Conservation (phyloP, 2,329 filamentous ascomycete genomes). For the Cordyceps militaris region DNA sequence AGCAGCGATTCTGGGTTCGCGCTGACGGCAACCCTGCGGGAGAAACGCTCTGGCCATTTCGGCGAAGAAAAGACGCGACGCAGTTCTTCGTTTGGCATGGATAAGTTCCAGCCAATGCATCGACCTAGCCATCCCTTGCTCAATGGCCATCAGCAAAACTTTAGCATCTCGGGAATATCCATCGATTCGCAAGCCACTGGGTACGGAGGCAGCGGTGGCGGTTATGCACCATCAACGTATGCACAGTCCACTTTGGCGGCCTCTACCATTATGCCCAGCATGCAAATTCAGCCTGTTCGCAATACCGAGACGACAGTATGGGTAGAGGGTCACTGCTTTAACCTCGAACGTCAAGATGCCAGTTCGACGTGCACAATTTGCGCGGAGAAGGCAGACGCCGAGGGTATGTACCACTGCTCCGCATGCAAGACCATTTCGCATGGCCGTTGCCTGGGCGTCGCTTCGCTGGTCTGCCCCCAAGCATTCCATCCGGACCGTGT, state of each 20-base stretch:
- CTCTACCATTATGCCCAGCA: constrained; percentile 79
- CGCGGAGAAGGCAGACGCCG: constrained; percentile 63
- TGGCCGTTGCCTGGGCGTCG: constrained; percentile 53
- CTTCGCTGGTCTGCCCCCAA: constrained; percentile 56
- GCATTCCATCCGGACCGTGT: constrained; percentile 57
- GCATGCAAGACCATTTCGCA: constrained; percentile 55
- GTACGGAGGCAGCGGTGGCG: constrained; percentile 53
- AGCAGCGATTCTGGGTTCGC: constrained; percentile 89
- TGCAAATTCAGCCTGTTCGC: constrained; percentile 69
- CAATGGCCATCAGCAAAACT: constrained; percentile 52
- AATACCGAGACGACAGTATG: constrained; percentile 76
- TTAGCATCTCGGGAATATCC: constrained; percentile 53
- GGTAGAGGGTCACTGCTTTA: constrained; percentile 79
- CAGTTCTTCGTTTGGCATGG: constrained; percentile 87
- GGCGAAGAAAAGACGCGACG: constrained; percentile 69
- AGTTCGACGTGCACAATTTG: constrained; percentile 63
- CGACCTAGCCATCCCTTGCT: constrained; percentile 70
- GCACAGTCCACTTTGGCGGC: constrained; percentile 80
- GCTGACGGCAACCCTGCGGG: constrained; percentile 74
- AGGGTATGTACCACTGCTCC: constrained; percentile 68
- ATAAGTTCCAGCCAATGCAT: constrained; percentile 59
- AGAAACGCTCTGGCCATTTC: constrained; percentile 93
- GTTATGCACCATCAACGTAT: constrained; percentile 77
- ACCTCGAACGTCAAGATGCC: constrained; percentile 53
- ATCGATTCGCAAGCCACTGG: constrained; percentile 52